Evolutionary conservation across 768 basidiomycete species (phyloP).

Genomic region (Podaxis sp.): DNA sequence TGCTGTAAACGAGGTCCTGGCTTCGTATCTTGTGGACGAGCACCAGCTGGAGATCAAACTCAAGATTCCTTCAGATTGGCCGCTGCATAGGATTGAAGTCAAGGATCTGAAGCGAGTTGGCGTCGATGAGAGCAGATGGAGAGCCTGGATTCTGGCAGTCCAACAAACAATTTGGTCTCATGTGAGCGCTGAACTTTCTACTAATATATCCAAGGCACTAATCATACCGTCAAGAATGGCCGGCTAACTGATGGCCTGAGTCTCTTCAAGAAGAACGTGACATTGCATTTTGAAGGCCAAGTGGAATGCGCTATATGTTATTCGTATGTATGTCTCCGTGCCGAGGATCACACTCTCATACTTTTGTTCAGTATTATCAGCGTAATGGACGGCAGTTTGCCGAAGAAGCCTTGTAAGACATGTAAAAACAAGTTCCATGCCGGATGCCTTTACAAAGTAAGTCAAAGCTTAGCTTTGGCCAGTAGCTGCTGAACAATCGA

Average conservation of each 20-base stretch:
- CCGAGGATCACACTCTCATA: neutral
- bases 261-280: constrained; percentile 93
- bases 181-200: constrained; percentile 44
- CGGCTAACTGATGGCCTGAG: constrained; percentile 84
- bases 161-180: constrained; percentile 89
- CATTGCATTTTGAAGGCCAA: constrained; percentile 91
- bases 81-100: constrained; percentile 85
- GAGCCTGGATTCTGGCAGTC: constrained; percentile 90
- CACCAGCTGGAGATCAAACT: constrained; percentile 88
- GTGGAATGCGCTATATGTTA: constrained; percentile 97
- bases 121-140: constrained; percentile 87
- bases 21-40: constrained; percentile 87
- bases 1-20: constrained; percentile 74
- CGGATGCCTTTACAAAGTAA: constrained; percentile 85
- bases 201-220: neutral
- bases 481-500: neutral
- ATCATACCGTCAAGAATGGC: constrained; percentile 62
- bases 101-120: constrained; percentile 82
- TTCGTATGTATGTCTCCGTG: constrained; percentile 52
- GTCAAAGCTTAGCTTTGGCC: neutral
- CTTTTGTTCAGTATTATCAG: constrained; percentile 70
- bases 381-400: constrained; percentile 83
- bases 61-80: constrained; percentile 88
- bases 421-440: constrained; percentile 96
- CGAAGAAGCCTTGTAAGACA: constrained; percentile 89